These are phyloP conservation scores for Malus hybrid DNA, from an alignment of 331 rosid genomes.

Conservation along the genomic window DNA sequence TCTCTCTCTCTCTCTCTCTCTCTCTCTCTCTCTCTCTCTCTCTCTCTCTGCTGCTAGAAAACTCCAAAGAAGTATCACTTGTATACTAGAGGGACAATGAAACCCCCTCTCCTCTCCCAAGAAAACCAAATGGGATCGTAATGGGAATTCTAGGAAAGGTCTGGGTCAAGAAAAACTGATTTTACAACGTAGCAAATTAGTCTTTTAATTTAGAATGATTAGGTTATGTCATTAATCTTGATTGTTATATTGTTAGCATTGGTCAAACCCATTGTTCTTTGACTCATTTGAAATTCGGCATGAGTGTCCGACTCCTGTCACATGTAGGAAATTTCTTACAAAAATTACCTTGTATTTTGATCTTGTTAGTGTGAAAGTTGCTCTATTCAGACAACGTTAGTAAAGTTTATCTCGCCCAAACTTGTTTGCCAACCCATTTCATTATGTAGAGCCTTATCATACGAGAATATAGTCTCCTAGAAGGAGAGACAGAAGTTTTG, in stretches of 20 bases:
- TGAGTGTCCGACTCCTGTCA: neutral
- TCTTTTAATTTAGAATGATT: too few relatives aligned
- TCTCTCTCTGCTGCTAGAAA: neutral
- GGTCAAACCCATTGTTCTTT: neutral
- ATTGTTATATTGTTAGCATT: neutral
- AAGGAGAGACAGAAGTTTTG: neutral
- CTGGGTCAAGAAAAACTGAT: neutral
- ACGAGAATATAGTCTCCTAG: neutral
- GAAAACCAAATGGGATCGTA: neutral
- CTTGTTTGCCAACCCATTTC: too few relatives aligned
- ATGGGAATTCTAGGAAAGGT: neutral
- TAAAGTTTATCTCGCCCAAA: neutral
- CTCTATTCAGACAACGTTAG: fast-evolving
- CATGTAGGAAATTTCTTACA: too few relatives aligned
- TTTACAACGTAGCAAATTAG: neutral
- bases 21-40: too few relatives aligned
- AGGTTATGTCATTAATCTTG: neutral
- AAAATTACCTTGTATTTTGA: too few relatives aligned
- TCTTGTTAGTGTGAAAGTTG: neutral
- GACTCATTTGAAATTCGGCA: neutral
- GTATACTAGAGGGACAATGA: neutral
- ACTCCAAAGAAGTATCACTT: neutral
- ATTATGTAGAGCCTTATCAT: neutral
- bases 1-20: too few relatives aligned
- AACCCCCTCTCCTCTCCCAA: neutral